Conservation (phyloP, 352 stramenopile genomes). For the Peronosclerospora sorghi region DNA sequence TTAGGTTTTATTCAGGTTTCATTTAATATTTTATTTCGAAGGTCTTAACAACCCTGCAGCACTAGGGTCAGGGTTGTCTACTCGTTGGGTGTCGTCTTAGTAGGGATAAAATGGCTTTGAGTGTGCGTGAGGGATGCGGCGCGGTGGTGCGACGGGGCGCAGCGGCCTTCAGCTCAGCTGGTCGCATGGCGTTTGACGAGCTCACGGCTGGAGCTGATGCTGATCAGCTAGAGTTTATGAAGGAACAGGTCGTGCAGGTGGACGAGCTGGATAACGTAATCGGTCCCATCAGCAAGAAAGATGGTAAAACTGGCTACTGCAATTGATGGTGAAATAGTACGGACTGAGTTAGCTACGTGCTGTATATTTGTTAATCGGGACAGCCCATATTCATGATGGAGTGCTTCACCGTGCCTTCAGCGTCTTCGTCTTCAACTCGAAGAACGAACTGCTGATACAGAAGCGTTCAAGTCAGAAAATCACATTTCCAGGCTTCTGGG, state of each 20-base stretch:
- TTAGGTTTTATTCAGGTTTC: no score
- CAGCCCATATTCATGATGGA: slow-evolving; percentile 66
- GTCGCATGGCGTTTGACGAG: slow-evolving; percentile 43
- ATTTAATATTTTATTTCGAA: no score
- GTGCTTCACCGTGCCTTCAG: slow-evolving; percentile 79
- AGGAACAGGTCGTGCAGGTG: slow-evolving; percentile 86
- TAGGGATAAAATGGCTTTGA: no score
- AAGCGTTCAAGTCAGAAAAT: slow-evolving; percentile 95
- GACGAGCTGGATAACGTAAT: slow-evolving; percentile 74
- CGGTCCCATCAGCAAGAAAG: slow-evolving; percentile 82
- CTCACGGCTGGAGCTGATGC: slow-evolving; percentile 55
- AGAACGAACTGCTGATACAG: slow-evolving; percentile 79
- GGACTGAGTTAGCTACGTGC: slow-evolving; percentile 6
- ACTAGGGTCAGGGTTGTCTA: no score
- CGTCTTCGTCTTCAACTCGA: slow-evolving; percentile 81
- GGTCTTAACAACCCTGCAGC: no score
- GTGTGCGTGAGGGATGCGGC: slow-evolving; percentile 4
- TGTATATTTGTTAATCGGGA: slow-evolving; percentile 1
- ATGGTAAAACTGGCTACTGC: slow-evolving; percentile 21
- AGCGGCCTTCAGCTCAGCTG: slow-evolving; percentile 7
- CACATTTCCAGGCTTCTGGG: slow-evolving; percentile 98
- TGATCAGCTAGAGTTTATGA: slow-evolving; percentile 84
- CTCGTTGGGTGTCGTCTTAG: no score
- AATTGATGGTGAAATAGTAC: background rate
- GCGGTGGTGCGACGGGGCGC: slow-evolving; percentile 6